These are phyloP conservation scores for Saxispiralis lemnorum DNA, from an alignment of 495 filamentous ascomycete genomes.

Conservation along the genomic window DNA sequence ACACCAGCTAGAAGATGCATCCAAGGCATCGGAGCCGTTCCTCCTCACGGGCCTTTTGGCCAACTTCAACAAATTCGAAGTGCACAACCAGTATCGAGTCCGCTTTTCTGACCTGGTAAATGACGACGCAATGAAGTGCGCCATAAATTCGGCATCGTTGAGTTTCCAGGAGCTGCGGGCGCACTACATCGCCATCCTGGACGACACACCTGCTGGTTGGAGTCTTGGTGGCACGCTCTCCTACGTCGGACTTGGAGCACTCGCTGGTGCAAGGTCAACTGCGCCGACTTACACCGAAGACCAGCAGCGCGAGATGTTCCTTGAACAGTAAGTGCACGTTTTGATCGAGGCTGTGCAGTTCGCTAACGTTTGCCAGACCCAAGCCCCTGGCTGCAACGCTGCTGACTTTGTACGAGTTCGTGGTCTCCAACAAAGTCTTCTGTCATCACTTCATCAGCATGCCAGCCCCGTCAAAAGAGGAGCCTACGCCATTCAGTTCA, in stretches of 20 bases:
- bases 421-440: constrained; percentile 87
- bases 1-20: constrained; percentile 53
- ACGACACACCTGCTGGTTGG: constrained; percentile 88
- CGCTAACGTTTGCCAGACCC: constrained; percentile 36
- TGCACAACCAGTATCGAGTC: constrained; percentile 89
- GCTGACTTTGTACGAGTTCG: constrained; percentile 81
- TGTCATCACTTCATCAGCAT: constrained; percentile 63
- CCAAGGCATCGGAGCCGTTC: constrained; percentile 54
- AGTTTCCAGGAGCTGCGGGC: constrained; percentile 48
- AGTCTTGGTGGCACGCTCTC: constrained; percentile 57
- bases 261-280: constrained; percentile 47
- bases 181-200: constrained; percentile 73
- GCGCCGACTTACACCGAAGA: constrained; percentile 43
- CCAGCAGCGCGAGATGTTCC: constrained; percentile 62
- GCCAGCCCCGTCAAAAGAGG: constrained; percentile 36
- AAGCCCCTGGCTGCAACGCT: constrained; percentile 59
- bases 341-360: background rate
- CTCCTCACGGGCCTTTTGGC: constrained; percentile 72
- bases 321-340: constrained; percentile 35
- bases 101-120: constrained; percentile 97
- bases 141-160: constrained; percentile 54
- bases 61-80: constrained; percentile 99
- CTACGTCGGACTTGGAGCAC: constrained; percentile 67
- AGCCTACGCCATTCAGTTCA: constrained; percentile 58
- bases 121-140: constrained; percentile 65